Conservation (phyloP, 257 asterid species). For the Coffea eugenioides region DNA sequence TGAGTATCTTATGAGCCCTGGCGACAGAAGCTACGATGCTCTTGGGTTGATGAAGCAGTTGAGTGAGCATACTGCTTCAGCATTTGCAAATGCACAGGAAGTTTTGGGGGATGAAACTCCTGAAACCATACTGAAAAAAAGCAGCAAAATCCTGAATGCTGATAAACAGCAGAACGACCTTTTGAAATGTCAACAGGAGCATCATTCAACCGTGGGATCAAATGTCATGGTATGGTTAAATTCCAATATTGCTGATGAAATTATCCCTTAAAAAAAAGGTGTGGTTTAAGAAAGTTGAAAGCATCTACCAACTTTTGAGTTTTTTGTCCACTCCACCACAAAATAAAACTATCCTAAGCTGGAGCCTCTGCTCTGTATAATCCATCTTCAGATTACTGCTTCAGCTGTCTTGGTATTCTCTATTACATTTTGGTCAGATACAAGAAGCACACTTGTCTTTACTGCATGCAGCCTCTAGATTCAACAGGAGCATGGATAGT, state of each 20-base stretch:
- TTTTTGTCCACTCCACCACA: not conserved
- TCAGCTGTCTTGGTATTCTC: not conserved
- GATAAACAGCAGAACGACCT: slow-evolving; percentile 31
- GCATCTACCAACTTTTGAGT: not conserved
- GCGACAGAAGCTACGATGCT: slow-evolving; percentile 77
- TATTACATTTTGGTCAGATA: not conserved
- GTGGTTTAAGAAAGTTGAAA: not conserved
- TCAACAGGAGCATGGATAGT: not conserved
- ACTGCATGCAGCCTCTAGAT: not conserved
- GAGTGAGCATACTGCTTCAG: slow-evolving; percentile 86
- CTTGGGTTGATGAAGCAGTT: slow-evolving; percentile 89
- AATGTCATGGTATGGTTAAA: slow-evolving; percentile 44
- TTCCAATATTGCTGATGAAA: not conserved
- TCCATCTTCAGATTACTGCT: not conserved
- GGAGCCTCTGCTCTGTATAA: not conserved
- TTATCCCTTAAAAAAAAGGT: not conserved
- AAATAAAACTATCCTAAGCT: not conserved
- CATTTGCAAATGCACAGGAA: slow-evolving; percentile 92
- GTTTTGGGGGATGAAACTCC: slow-evolving; percentile 93
- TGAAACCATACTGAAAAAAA: slow-evolving; percentile 59
- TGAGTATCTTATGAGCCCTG: slow-evolving; percentile 75
- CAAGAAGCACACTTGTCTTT: not conserved
- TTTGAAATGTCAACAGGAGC: slow-evolving; percentile 32
- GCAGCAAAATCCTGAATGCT: slow-evolving; percentile 31
- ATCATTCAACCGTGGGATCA: slow-evolving; percentile 32